Conservation (phyloP, 495 filamentous ascomycete genomes). For the Neurospora africana region DNA sequence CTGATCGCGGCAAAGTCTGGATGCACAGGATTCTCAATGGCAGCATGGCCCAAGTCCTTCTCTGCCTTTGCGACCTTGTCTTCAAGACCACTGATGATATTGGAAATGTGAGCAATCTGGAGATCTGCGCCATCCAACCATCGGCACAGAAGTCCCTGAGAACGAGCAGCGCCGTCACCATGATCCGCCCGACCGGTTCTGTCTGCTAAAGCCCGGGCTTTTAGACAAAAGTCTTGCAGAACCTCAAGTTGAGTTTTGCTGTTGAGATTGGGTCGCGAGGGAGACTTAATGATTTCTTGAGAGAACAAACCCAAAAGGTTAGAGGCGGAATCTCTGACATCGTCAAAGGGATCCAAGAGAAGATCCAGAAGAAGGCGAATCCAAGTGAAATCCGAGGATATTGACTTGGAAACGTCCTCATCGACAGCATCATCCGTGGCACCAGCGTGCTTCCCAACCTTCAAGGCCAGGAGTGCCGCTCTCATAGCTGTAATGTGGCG, state of each 20-base stretch:
- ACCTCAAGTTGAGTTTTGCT: constrained; percentile 14
- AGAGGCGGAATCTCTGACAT: constrained; percentile 62
- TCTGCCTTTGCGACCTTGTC: constrained; percentile 45
- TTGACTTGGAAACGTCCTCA: constrained; percentile 9
- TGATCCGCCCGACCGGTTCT: constrained; percentile 72
- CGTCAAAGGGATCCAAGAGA: constrained; percentile 81
- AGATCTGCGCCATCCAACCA: constrained; percentile 28
- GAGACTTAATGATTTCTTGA: constrained; percentile 14
- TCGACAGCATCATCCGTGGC: constrained; percentile 18
- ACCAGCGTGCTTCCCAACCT: constrained; percentile 32
- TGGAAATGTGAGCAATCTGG: constrained; percentile 34
- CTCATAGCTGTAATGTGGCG: constrained; percentile 73
- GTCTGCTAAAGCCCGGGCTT: constrained; percentile 47
- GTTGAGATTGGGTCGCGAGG: background rate
- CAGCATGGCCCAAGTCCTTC: constrained; percentile 46
- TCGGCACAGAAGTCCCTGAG: constrained; percentile 40
- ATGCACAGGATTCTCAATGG: constrained; percentile 58
- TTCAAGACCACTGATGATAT: constrained; percentile 41
- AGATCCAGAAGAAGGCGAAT: constrained; percentile 64
- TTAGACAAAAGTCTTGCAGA: constrained; percentile 26
- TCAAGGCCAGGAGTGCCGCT: constrained; percentile 49
- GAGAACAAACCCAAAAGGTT: constrained; percentile 41
- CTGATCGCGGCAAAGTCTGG: constrained; percentile 55
- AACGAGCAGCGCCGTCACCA: constrained; percentile 70
- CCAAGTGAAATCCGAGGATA: constrained; percentile 31